Conservation (phyloP, 2,329 filamentous ascomycete species). For the Exophiala xenobiotica region DNA sequence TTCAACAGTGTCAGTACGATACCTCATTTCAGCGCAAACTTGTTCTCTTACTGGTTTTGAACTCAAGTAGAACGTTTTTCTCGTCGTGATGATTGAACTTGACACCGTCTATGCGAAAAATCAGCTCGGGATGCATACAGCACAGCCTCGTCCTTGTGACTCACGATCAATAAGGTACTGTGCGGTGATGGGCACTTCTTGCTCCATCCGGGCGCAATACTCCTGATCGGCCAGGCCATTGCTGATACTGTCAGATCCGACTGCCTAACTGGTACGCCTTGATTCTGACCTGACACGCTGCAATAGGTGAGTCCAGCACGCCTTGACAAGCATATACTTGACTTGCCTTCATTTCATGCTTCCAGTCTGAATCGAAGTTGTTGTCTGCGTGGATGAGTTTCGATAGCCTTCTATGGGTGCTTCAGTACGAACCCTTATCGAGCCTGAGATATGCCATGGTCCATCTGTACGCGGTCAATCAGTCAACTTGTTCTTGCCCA, state of each 20-base stretch:
- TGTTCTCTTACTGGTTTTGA: constrained; percentile 35
- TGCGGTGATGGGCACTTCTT: constrained; percentile 39
- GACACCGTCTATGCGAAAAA: constrained; percentile 28
- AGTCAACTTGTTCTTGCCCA: not conserved
- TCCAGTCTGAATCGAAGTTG: constrained; percentile 26
- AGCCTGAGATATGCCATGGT: constrained; percentile 45
- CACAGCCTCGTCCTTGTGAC: not conserved
- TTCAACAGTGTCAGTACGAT: not conserved
- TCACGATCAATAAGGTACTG: constrained; percentile 38
- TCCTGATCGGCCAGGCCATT: constrained; percentile 40
- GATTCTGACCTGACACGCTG: constrained; percentile 13
- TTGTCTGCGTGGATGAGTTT: constrained; percentile 25
- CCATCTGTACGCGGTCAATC: constrained; percentile 27
- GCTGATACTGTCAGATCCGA: too few species aligned
- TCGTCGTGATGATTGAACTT: constrained; percentile 40
- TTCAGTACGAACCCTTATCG: constrained; percentile 31
- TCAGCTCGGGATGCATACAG: not conserved
- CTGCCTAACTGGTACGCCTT: constrained; percentile 6
- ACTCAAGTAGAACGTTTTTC: constrained; percentile 42
- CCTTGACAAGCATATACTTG: not conserved
- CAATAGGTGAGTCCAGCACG: not conserved
- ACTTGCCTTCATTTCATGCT: constrained; percentile 25
- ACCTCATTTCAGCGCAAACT: not conserved
- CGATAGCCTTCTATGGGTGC: not conserved
- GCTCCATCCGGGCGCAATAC: constrained; percentile 42